These are phyloP conservation scores for Botrytis elliptica DNA, from an alignment of 2,329 filamentous ascomycete species.

Conservation along the genomic window DNA sequence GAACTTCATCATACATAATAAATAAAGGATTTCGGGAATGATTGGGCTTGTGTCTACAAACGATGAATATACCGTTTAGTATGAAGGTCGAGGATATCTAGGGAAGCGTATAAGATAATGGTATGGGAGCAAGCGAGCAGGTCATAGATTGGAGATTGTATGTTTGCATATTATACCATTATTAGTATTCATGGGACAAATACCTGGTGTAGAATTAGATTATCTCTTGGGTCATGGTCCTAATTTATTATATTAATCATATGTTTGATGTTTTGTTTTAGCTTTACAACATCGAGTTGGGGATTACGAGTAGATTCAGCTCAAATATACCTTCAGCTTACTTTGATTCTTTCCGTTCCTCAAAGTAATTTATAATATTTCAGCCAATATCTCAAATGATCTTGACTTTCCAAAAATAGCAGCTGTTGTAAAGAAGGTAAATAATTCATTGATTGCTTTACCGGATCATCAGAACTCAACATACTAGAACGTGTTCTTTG, in stretches of 20 bases:
- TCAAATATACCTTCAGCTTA: not conserved
- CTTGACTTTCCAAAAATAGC: not conserved
- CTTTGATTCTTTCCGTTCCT: not conserved
- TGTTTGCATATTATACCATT: not conserved
- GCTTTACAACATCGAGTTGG: not conserved
- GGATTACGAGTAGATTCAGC: not conserved
- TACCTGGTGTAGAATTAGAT: constrained; percentile 14
- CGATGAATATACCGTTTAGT: not conserved
- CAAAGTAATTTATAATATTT: not conserved
- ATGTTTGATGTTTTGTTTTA: not conserved
- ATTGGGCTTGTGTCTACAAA: not conserved
- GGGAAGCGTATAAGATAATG: not conserved
- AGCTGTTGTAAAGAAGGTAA: not conserved
- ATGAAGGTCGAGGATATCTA: not conserved
- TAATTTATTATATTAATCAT: constrained; percentile 4
- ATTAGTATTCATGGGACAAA: not conserved
- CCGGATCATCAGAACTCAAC: not conserved
- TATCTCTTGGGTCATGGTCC: not conserved
- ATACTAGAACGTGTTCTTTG: not conserved
- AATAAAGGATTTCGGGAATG: constrained; percentile 41
- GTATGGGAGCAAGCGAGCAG: not conserved
- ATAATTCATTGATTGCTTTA: not conserved
- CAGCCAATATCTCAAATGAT: not conserved
- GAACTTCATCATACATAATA: constrained; percentile 85
- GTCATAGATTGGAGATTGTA: constrained; percentile 10